Evolutionary conservation across 768 basidiomycete genomes (phyloP), one percentile per base, ranked within the genome.

Genomic region (Leccinum incarnatum): DNA sequence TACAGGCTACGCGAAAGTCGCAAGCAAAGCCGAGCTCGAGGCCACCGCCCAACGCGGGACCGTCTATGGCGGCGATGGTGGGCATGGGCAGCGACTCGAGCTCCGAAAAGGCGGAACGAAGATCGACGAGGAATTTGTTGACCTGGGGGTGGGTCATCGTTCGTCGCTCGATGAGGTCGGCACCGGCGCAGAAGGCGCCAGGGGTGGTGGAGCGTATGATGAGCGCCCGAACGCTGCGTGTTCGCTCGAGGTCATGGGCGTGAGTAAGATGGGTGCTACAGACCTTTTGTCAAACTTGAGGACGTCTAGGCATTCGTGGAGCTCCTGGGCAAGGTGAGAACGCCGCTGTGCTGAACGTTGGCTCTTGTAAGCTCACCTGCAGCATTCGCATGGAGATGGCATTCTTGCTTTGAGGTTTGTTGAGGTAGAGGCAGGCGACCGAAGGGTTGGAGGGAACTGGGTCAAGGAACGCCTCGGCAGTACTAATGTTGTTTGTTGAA

Each of bases 1-100:
- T 73, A 93, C 94, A 91, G 59, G 89, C 94, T 27, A 96, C 87
- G 34, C 95, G 84, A 67, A 98, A 73, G 77, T 98, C 95, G 74
- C 93, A 96, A 2, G 92, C 89, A 54, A 98, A 79, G 58, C 88
- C 81, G 58, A 97, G 73, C 72, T 98, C 95, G 29, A 95, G 79
- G 2, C 95, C 95, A n/a, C 95, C 95, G 10, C 95, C 95, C 0
- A 98, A 79, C 9, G 95, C 95, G 19, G 91, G 92, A 0, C 95
- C 95, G 69, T 97, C 95, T 45, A 98, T 90, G 5, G 94, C 93
- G 36, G 90, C 90, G 56, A 97, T 90, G 15, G 93, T 95, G 4
- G 95, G 95, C 77, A 95, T 83, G 5, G 89, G 88, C 34, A 96
- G 76, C 42, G 79, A 77, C 74, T 95, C 93, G n/a, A 98, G 81